Conservation (phyloP, 495 filamentous ascomycete species). For the Haplographium delicatum region DNA sequence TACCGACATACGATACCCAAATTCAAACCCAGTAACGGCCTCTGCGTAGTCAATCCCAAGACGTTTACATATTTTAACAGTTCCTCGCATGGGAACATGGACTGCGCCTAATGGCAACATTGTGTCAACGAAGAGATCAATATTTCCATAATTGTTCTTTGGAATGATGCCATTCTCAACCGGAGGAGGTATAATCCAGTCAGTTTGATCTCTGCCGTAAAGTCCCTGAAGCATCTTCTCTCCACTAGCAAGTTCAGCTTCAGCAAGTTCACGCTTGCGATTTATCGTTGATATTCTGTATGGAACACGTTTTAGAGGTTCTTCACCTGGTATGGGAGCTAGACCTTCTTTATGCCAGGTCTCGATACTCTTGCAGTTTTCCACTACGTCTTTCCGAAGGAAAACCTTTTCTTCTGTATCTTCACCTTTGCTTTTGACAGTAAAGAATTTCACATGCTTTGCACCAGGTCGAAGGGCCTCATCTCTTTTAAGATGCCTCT, state of each 20-base stretch:
- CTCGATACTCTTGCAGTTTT: conserved; percentile 84
- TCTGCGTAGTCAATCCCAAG: conserved; percentile 88
- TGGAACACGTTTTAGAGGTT: conserved; percentile 80
- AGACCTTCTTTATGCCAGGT: conserved; percentile 98
- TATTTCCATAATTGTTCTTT: conserved; percentile 93
- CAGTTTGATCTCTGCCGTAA: conserved; percentile 80
- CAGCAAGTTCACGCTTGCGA: conserved; percentile 84
- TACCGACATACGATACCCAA: conserved; percentile 86
- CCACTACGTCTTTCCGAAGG: conserved; percentile 70
- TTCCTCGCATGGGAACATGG: conserved; percentile 75
- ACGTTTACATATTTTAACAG: conserved; percentile 72
- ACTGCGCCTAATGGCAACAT: conserved; percentile 88
- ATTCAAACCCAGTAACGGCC: conserved; percentile 95
- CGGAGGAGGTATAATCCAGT: conserved; percentile 87
- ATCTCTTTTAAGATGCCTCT: conserved; percentile 85
- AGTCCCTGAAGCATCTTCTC: conserved; percentile 82
- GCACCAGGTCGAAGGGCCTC: conserved; percentile 75
- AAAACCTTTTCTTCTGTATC: conserved; percentile 78
- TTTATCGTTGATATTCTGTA: conserved; percentile 86
- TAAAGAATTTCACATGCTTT: conserved; percentile 68
- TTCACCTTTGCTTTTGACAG: conserved; percentile 55
- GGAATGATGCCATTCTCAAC: conserved; percentile 80
- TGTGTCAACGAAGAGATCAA: conserved; percentile 87
- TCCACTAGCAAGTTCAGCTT: conserved; percentile 68
- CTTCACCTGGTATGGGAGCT: conserved; percentile 58